Conservation (phyloP, 139 green algal species). For the Auxenochlorella pyrenoidosa region DNA sequence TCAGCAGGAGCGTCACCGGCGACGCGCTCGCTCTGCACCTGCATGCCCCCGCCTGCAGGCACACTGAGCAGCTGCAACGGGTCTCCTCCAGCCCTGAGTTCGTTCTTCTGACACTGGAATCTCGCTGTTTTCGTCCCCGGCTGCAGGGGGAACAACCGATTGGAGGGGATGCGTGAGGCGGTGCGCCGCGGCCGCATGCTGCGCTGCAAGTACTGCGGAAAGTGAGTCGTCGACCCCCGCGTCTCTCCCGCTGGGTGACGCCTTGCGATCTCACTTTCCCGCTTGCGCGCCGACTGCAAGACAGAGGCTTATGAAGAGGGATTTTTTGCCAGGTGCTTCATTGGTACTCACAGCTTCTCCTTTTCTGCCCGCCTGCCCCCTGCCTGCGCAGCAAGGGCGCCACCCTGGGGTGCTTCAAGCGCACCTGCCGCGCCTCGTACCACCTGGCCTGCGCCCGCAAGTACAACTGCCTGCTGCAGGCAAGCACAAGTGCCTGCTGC, state of each 20-base stretch:
- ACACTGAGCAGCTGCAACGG: no score
- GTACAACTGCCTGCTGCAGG: conserved; percentile 41
- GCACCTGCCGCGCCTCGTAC: conserved; percentile 69
- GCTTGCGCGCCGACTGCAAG: no score
- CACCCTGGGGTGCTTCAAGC: conserved; percentile 79
- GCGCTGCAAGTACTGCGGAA: conserved; percentile 62
- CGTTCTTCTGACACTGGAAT: no score
- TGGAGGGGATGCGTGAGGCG: conserved; percentile 60
- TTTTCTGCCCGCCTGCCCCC: background rate
- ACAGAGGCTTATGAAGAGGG: background rate
- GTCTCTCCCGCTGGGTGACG: no score
- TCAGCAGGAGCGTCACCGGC: no score
- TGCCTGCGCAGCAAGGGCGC: conserved; percentile 60
- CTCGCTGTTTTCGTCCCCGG: background rate
- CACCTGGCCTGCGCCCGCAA: conserved; percentile 78
- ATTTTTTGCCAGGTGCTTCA: no score
- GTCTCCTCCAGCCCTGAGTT: no score
- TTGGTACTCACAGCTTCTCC: background rate
- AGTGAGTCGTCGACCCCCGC: no score
- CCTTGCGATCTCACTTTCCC: no score
- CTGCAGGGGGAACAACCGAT: conserved; percentile 38
- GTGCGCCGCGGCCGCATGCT: conserved; percentile 70
- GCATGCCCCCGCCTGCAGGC: no score
- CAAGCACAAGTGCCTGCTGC: no score
- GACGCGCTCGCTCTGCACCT: background rate